A percentile compares a stretch with the other conserved stretches of the same genome.
Evolutionary conservation across 1,284 basidiomycete species (phyloP).

Genomic region (Cutaneotrichosporon cutaneum): DNA sequence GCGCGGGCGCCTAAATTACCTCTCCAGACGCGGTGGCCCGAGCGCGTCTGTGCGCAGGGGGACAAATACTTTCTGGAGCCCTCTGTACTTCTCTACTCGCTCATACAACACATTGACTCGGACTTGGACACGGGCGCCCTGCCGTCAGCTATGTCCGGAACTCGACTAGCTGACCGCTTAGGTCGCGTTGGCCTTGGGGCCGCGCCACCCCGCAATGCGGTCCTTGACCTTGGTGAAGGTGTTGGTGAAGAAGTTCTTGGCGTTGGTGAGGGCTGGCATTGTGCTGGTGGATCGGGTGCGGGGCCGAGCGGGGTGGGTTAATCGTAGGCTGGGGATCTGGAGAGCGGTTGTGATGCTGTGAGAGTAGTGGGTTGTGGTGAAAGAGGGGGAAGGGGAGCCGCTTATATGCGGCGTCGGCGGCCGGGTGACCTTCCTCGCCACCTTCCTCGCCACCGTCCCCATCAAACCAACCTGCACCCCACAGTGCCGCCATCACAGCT

Average conservation of each 20-base stretch:
- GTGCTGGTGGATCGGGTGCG: too few relatives aligned
- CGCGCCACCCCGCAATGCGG: slow-evolving; percentile 1
- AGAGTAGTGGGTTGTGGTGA: not conserved
- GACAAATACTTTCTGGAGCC: too few relatives aligned
- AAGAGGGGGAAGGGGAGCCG: not conserved
- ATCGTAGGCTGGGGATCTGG: not conserved
- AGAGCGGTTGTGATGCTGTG: not conserved
- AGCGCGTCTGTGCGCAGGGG: too few relatives aligned
- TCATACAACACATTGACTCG: not conserved
- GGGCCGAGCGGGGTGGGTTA: too few relatives aligned
- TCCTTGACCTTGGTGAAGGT: not conserved
- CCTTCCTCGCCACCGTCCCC: not conserved
- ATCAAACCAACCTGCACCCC: not conserved
- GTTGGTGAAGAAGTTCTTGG: not conserved
- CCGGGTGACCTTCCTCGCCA: not conserved
- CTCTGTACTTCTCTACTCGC: not conserved
- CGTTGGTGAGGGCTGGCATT: not conserved
- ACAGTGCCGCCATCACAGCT: not conserved
- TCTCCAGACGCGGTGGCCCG: too few relatives aligned
- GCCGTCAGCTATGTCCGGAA: not conserved
- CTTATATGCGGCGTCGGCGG: not conserved
- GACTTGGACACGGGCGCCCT: not conserved
- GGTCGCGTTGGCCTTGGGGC: not conserved
- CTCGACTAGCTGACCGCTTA: not conserved
- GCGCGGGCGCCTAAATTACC: too few relatives aligned